These are phyloP conservation scores for Cladophialophora immunda DNA, from an alignment of 2,329 filamentous ascomycete genomes.

Conservation along the genomic window DNA sequence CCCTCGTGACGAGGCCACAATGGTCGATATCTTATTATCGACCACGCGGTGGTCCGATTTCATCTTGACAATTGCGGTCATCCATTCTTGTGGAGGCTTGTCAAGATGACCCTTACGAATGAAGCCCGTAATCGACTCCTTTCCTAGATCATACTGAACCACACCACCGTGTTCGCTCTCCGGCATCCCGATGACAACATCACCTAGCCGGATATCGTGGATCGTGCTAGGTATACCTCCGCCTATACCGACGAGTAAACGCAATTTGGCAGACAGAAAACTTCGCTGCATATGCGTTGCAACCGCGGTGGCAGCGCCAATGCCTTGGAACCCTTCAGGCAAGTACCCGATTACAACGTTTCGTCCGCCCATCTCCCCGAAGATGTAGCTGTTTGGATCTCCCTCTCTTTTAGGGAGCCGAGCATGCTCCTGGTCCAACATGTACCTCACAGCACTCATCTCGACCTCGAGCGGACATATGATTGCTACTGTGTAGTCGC, in stretches of 20 bases:
- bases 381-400: slow-evolving; percentile 32
- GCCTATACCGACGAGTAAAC: slow-evolving; percentile 43
- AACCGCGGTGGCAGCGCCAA: slow-evolving; percentile 39
- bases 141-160: slow-evolving; percentile 38
- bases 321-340: slow-evolving; percentile 27
- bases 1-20: too few species aligned
- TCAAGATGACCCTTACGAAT: too few species aligned
- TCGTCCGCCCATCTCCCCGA: slow-evolving; percentile 37
- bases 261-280: slow-evolving; percentile 39
- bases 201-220: slow-evolving; percentile 41
- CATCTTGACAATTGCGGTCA: too few species aligned
- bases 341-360: slow-evolving; percentile 38
- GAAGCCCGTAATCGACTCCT: too few species aligned
- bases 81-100: too few species aligned
- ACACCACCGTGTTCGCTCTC: slow-evolving; percentile 38
- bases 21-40: too few species aligned
- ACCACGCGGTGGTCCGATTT: too few species aligned
- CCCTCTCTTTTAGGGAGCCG: slow-evolving; percentile 23
- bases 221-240: slow-evolving; percentile 40
- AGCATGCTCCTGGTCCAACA: slow-evolving; percentile 40
- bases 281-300: slow-evolving; percentile 36
- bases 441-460: slow-evolving; percentile 41
- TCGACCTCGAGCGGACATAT: slow-evolving; percentile 44
- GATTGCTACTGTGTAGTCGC: slow-evolving; percentile 43
- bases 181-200: slow-evolving; percentile 43